A percentile compares a stretch with the other conserved stretches of the same genome.
These are phyloP conservation scores for Salvia hispanica DNA, from an alignment of 257 asterid genomes.

Conservation along the genomic window DNA sequence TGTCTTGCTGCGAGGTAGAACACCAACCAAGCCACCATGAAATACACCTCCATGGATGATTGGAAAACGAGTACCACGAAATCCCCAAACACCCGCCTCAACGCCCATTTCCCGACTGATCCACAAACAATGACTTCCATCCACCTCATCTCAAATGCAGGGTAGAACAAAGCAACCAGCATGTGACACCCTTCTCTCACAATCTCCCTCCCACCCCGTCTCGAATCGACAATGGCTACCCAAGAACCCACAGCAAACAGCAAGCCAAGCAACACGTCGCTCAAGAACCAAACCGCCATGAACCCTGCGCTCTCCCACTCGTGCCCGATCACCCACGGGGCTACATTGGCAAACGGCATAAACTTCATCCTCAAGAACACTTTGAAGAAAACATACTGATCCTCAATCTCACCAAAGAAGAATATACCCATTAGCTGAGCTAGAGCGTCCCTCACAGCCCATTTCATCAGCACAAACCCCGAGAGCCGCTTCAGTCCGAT, in stretches of 20 bases:
- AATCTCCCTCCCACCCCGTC: conserved; percentile 90
- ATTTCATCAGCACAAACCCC: conserved; percentile 77
- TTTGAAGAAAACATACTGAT: conserved; percentile 67
- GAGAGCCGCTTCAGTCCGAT: conserved; percentile 77
- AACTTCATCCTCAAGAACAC: conserved; percentile 73
- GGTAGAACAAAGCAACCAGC: conserved; percentile 54
- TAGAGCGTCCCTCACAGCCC: conserved; percentile 92
- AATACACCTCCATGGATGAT: conserved; percentile 82
- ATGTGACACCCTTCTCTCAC: conserved; percentile 76
- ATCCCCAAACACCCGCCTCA: conserved; percentile 61
- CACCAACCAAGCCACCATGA: conserved; percentile 77
- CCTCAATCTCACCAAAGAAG: conserved; percentile 78
- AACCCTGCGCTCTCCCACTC: conserved; percentile 82
- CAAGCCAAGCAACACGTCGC: conserved; percentile 67
- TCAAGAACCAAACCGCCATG: conserved; percentile 60
- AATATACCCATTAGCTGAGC: conserved; percentile 71
- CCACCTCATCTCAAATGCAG: conserved; percentile 76
- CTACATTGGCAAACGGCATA: conserved; percentile 65
- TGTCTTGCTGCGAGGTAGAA: conserved; percentile 81
- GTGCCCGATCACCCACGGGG: conserved; percentile 77
- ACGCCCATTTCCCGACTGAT: conserved; percentile 62
- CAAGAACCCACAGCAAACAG: conserved; percentile 77
- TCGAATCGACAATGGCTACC: conserved; percentile 78
- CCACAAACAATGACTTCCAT: conserved; percentile 80
- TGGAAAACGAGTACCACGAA: conserved; percentile 56